These are phyloP conservation scores for Talaromyces sp. DNA, from an alignment of 2,329 filamentous ascomycete species.

Conservation along the genomic window DNA sequence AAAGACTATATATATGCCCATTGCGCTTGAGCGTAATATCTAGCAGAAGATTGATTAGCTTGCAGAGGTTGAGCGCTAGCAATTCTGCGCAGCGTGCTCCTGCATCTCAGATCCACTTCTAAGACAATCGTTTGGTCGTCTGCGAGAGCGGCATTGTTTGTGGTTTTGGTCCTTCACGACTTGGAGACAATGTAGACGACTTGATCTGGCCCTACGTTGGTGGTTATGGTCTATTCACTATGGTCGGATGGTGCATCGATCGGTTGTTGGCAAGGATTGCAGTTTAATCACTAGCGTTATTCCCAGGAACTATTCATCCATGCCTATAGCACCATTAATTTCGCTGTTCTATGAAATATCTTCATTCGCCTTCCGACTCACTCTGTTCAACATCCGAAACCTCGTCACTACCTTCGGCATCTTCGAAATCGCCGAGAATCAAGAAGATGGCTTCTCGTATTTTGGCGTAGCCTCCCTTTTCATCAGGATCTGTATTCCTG, in stretches of 20 bases:
- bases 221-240: neutral
- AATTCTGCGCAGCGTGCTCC: neutral
- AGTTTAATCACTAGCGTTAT: neutral
- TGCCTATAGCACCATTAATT: conserved; percentile 3
- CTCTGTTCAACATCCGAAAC: conserved; percentile 5
- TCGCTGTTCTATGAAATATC: neutral
- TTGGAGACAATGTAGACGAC: neutral
- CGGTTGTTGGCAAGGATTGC: neutral
- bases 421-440: conserved; percentile 8
- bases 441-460: conserved; percentile 18
- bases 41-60: neutral
- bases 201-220: neutral
- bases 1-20: neutral
- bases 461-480: conserved; percentile 1
- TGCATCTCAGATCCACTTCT: neutral
- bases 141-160: neutral
- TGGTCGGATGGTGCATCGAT: neutral
- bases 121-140: neutral
- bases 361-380: neutral
- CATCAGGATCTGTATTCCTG: conserved; percentile 13
- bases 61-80: neutral
- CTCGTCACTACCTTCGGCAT: conserved; percentile 14
- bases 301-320: neutral
- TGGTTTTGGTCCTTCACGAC: neutral
- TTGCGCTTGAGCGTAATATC: neutral